Percentiles rank a stretch among this genome's conserved stretches.
Conservation (phyloP, 768 basidiomycete genomes). For the Tephrocybe sp. region DNA sequence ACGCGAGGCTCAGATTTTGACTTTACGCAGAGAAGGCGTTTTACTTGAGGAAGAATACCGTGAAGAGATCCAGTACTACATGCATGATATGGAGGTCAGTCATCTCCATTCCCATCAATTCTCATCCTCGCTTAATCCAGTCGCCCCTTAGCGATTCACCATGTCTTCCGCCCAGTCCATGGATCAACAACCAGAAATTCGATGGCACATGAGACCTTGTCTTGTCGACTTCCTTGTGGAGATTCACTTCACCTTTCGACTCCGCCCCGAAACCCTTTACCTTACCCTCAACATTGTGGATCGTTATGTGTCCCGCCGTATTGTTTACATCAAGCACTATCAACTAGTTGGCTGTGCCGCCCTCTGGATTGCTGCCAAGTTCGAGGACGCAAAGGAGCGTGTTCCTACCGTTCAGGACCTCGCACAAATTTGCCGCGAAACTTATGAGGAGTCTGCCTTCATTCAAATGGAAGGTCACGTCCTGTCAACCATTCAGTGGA, state of each 20-base stretch:
- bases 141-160: constrained; percentile 54
- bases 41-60: constrained; percentile 94
- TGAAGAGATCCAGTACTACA: constrained; percentile 89
- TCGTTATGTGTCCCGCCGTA: constrained; percentile 97
- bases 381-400: constrained; percentile 98
- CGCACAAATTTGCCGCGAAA: constrained; percentile 92
- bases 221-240: constrained; percentile 99
- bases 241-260: constrained; percentile 95
- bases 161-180: constrained; percentile 94
- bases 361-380: constrained; percentile 99
- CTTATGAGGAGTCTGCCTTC: constrained; percentile 96
- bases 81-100: constrained; percentile 99
- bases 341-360: constrained; percentile 98
- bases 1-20: constrained; percentile 67
- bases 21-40: constrained; percentile 69
- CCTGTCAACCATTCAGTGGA: constrained; percentile 94
- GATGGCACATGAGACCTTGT: constrained; percentile 99
- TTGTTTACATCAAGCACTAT: constrained; percentile 99
- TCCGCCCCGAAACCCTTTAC: constrained; percentile 98
- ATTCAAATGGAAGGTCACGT: constrained; percentile 99
- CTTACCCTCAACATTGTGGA: constrained; percentile 99
- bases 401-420: constrained; percentile 96
- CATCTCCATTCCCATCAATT: constrained; percentile 1
- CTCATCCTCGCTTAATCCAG: constrained; percentile 19
- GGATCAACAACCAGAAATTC: constrained; percentile 98